These are phyloP conservation scores for Xerocomellus intermedius DNA, from an alignment of 768 basidiomycete genomes.

Conservation along the genomic window DNA sequence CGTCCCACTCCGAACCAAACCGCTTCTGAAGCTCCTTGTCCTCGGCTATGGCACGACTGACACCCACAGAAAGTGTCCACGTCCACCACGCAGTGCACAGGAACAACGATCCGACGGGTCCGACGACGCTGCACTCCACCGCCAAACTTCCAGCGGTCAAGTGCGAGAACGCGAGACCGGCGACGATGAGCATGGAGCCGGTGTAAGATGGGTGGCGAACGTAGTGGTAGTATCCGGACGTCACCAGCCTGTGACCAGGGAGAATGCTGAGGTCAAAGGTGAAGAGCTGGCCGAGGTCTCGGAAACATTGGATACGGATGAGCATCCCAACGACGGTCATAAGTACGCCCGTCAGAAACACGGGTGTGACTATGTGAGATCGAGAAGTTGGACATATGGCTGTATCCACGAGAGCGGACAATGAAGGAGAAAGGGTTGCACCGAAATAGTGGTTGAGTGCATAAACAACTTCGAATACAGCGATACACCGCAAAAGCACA, in stretches of 20 bases:
- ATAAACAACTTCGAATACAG: slow-evolving; percentile 49
- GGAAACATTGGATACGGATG: slow-evolving; percentile 54
- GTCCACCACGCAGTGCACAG: slow-evolving; percentile 46
- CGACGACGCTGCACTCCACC: slow-evolving; percentile 37
- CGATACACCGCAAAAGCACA: slow-evolving; percentile 48
- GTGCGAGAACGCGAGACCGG: slow-evolving; percentile 46
- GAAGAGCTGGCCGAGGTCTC: slow-evolving; percentile 51
- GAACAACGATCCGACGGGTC: slow-evolving; percentile 31
- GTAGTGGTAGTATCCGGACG: slow-evolving; percentile 47
- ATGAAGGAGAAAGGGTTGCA: slow-evolving; percentile 34
- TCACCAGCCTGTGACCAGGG: slow-evolving; percentile 50
- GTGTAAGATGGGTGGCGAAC: slow-evolving; percentile 59
- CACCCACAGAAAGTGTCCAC: slow-evolving; percentile 47
- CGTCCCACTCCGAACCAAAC: slow-evolving; percentile 49
- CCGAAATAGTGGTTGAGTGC: slow-evolving; percentile 33
- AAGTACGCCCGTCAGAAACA: slow-evolving; percentile 47
- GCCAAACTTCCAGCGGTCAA: slow-evolving; percentile 48
- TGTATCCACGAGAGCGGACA: slow-evolving; percentile 33
- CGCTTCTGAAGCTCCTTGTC: slow-evolving; percentile 47
- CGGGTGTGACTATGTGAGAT: slow-evolving; percentile 34
- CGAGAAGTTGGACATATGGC: slow-evolving; percentile 32
- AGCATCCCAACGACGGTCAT: slow-evolving; percentile 43
- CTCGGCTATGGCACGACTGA: slow-evolving; percentile 51
- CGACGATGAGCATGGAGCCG: slow-evolving; percentile 49
- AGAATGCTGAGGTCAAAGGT: slow-evolving; percentile 59